Conservation (phyloP, 768 basidiomycete species). For the Suillus sp. region DNA sequence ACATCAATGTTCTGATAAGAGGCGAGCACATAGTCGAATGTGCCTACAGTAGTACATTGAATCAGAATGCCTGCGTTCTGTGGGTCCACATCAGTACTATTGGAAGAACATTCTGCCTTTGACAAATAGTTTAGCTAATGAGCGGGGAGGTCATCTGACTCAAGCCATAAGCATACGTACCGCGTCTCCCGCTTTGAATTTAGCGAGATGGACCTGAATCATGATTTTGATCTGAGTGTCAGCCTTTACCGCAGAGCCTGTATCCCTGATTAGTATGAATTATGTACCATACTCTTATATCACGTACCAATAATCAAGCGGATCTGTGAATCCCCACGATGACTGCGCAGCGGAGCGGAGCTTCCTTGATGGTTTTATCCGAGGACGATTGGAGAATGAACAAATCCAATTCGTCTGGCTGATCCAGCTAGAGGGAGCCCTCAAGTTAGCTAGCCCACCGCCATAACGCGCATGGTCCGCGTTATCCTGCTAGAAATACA, state of each 20-base stretch:
- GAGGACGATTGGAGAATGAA: slow-evolving; percentile 60
- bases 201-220: slow-evolving; percentile 57
- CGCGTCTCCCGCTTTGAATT: slow-evolving; percentile 75
- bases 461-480: slow-evolving; percentile 69
- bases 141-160: neutral
- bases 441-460: slow-evolving; percentile 69
- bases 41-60: too few species aligned
- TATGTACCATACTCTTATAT: neutral
- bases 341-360: slow-evolving; percentile 55
- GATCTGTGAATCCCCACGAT: slow-evolving; percentile 59
- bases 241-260: slow-evolving; percentile 69
- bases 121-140: slow-evolving; percentile 1
- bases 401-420: slow-evolving; percentile 56
- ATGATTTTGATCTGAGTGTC: slow-evolving; percentile 55
- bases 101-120: slow-evolving; percentile 42
- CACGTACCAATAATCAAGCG: too few species aligned
- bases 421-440: too few species aligned
- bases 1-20: neutral
- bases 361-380: slow-evolving; percentile 69
- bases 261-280: neutral
- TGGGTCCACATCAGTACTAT: too few species aligned
- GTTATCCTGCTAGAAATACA: slow-evolving; percentile 71
- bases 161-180: slow-evolving; percentile 36
- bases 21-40: neutral
- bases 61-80: too few species aligned